Conservation (phyloP, 2,329 filamentous ascomycete genomes). For the Penicillium frequentans region DNA sequence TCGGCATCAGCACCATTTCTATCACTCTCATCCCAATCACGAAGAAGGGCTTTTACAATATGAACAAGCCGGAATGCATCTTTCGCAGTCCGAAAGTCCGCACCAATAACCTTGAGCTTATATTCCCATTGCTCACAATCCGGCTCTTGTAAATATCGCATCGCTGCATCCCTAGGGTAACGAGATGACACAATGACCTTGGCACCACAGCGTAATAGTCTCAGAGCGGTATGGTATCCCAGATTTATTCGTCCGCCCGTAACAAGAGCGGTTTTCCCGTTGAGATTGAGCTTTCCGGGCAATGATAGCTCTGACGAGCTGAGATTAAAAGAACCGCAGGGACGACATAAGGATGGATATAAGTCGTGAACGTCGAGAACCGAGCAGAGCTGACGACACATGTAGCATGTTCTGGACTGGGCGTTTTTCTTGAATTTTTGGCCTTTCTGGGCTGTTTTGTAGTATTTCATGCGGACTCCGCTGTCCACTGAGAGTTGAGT, state of each 20-base stretch:
- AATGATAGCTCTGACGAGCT: too few relatives aligned
- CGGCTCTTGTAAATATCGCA: conserved; percentile 24
- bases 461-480: neutral
- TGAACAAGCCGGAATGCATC: conserved; percentile 34
- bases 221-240: too few relatives aligned
- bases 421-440: neutral
- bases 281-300: too few relatives aligned
- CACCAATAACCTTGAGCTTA: conserved; percentile 32
- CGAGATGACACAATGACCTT: conserved; percentile 26
- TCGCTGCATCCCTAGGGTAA: conserved; percentile 36
- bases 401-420: conserved; percentile 29
- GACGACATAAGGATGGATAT: conserved; percentile 30
- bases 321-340: too few relatives aligned
- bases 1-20: neutral
- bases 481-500: conserved; percentile 8
- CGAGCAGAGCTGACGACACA: conserved; percentile 28
- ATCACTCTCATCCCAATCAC: conserved; percentile 14
- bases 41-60: conserved; percentile 21
- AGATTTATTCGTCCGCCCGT: too few relatives aligned
- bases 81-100: conserved; percentile 33
- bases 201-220: too few relatives aligned
- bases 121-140: conserved; percentile 12
- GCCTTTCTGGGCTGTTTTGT: neutral
- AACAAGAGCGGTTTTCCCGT: too few relatives aligned
- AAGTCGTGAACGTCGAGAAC: conserved; percentile 18